phyloP scores from a whole-genome alignment of 176 grass and related monocot genomes.

The Bothriochloa decipiens region DNA sequence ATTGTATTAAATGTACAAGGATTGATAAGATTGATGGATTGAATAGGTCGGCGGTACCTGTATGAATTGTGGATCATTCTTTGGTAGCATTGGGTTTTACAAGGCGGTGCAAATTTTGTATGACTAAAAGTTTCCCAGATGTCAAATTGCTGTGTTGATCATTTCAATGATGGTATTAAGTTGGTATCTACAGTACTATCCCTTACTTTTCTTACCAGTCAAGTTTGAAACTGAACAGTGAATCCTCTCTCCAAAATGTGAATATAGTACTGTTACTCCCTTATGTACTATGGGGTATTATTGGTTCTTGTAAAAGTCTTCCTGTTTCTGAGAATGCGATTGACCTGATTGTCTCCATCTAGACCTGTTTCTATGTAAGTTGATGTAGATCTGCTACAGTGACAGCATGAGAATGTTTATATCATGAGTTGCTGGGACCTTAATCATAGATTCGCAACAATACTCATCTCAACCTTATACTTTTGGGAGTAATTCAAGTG shows the following conservation, averaged over 20 bases:
- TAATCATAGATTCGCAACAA: background rate
- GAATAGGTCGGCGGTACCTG: background rate
- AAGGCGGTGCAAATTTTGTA: background rate
- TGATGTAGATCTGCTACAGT: constrained; percentile 17
- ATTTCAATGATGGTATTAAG: constrained; percentile 1
- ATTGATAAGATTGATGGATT: background rate
- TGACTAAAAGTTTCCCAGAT: background rate
- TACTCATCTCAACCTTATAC: background rate
- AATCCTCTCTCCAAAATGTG: background rate
- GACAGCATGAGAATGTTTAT: background rate
- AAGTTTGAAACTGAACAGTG: background rate
- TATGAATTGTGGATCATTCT: background rate
- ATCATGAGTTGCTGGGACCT: background rate
- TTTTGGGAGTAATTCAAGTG: constrained; percentile 12
- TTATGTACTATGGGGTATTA: background rate
- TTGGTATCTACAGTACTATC: background rate
- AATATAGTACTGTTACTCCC: background rate
- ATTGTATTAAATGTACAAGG: background rate
- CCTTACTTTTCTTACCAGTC: background rate
- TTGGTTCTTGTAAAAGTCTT: background rate
- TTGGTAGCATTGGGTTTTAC: constrained; percentile 5
- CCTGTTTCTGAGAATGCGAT: constrained; percentile 11
- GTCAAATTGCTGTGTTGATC: background rate
- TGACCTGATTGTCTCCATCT: background rate
- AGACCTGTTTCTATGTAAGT: background rate